Evolutionary conservation across 1,284 basidiomycete genomes (phyloP).

Genomic region (Moesziomyces antarcticus): DNA sequence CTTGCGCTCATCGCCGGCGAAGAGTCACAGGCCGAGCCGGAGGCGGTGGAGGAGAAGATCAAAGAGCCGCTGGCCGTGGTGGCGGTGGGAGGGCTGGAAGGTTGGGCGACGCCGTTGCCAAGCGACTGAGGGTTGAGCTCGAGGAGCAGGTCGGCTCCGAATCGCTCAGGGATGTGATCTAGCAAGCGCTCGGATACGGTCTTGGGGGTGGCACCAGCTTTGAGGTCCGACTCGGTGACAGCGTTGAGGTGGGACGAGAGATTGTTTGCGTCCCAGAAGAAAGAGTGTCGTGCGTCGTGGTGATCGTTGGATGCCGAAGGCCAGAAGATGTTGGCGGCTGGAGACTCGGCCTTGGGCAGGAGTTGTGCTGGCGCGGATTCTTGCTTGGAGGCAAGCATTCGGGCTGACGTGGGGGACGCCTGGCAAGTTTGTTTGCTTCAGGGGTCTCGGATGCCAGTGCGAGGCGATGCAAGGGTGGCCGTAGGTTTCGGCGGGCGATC

Average conservation of each 20-base stretch:
- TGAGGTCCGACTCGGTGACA: not conserved
- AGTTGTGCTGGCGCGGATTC: slow-evolving; percentile 27
- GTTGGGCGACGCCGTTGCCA: not conserved
- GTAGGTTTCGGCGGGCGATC: too few relatives aligned
- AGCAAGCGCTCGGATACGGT: slow-evolving; percentile 18
- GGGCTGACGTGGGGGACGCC: slow-evolving; percentile 8
- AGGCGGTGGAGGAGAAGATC: slow-evolving; percentile 7
- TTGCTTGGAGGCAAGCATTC: slow-evolving; percentile 39
- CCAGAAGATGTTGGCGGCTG: slow-evolving; percentile 5
- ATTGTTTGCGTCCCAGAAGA: slow-evolving; percentile 13
- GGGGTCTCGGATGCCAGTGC: not conserved
- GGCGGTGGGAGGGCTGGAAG: slow-evolving; percentile 8
- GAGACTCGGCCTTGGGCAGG: slow-evolving; percentile 28
- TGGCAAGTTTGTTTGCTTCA: slow-evolving; percentile 19
- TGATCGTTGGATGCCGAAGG: slow-evolving; percentile 3
- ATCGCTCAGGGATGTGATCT: slow-evolving; percentile 12
- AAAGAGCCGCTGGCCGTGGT: slow-evolving; percentile 6
- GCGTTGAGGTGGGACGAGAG: slow-evolving; percentile 3
- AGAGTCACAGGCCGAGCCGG: slow-evolving; percentile 18
- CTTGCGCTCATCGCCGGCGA: slow-evolving; percentile 35
- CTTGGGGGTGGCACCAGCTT: slow-evolving; percentile 27
- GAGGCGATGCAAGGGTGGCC: not conserved
- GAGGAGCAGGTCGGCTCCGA: slow-evolving; percentile 11
- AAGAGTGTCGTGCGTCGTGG: slow-evolving; percentile 7
- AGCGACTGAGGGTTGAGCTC: slow-evolving; percentile 17